Evolutionary conservation across 306 rosid species (phyloP).

Genomic region (Acmispon strigosus): DNA sequence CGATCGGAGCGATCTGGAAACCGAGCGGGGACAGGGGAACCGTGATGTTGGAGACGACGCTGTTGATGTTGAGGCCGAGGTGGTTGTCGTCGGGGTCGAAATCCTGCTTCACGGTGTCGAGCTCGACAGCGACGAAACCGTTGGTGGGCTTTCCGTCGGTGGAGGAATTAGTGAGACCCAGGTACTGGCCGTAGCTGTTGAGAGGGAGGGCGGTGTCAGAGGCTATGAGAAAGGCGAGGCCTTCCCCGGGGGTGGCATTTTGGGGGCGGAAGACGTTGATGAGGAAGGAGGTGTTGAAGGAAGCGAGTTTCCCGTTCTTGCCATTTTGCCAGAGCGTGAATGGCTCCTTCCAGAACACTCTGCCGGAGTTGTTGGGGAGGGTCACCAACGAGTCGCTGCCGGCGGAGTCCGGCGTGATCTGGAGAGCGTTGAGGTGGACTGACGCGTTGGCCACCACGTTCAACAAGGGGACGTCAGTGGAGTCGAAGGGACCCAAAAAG

Average conservation of each 20-base stretch:
- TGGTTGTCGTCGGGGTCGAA: conserved; percentile 61
- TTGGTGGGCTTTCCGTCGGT: conserved; percentile 46
- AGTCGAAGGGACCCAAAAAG: conserved; percentile 40
- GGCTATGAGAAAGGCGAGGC: conserved; percentile 50
- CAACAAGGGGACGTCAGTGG: conserved; percentile 8
- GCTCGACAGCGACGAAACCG: conserved; percentile 53
- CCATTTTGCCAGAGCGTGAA: conserved; percentile 45
- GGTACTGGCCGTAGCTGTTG: conserved; percentile 43
- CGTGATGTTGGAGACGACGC: conserved; percentile 30
- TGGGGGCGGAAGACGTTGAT: conserved; percentile 36
- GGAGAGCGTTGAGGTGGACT: conserved; percentile 43
- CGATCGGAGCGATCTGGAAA: conserved; percentile 38
- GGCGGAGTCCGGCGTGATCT: conserved; percentile 58
- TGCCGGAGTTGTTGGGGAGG: conserved; percentile 33
- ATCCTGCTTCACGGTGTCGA: conserved; percentile 56
- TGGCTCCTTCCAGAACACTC: conserved; percentile 29
- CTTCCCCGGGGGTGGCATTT: conserved; percentile 45
- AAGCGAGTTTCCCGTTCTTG: conserved; percentile 20
- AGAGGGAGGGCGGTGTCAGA: conserved; percentile 27
- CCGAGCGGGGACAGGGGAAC: conserved; percentile 24
- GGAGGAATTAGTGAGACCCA: conserved; percentile 67
- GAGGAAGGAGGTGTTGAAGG: conserved; percentile 61
- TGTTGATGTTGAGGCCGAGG: conserved; percentile 56
- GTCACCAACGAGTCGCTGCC: not conserved
- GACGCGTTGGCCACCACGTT: conserved; percentile 15